phyloP scores from a whole-genome alignment of 805 yeast genomes.

The Starmerella scarabaei region DNA sequence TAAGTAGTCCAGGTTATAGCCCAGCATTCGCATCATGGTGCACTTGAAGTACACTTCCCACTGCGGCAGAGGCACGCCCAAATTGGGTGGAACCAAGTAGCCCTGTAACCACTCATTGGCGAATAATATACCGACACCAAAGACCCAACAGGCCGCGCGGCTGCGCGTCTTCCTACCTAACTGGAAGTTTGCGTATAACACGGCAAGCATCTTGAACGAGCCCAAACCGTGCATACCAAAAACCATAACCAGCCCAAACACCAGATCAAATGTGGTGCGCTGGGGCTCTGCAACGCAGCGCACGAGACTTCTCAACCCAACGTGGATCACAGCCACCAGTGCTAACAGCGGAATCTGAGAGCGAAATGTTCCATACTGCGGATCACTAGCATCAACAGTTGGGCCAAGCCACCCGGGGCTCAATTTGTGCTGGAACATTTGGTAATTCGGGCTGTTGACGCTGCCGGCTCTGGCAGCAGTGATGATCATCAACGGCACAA shows the following conservation, averaged over 20 bases:
- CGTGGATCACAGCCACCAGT: slow-evolving; percentile 45
- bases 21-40: slow-evolving; percentile 68
- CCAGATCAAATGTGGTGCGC: slow-evolving; percentile 53
- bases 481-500: slow-evolving; percentile 70
- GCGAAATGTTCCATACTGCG: slow-evolving; percentile 78
- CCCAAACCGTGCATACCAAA: slow-evolving; percentile 73
- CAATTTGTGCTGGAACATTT: slow-evolving; percentile 45
- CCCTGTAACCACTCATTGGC: slow-evolving; percentile 57
- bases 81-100: slow-evolving; percentile 41
- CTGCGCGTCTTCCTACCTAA: slow-evolving; percentile 26
- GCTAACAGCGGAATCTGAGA: slow-evolving; percentile 56
- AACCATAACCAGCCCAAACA: slow-evolving; percentile 56
- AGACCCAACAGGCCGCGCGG: slow-evolving; percentile 46
- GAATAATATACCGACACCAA: slow-evolving; percentile 67
- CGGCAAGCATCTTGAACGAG: slow-evolving; percentile 44
- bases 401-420: slow-evolving; percentile 84
- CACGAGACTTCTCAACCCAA: slow-evolving; percentile 33
- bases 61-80: slow-evolving; percentile 67
- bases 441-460: slow-evolving; percentile 49
- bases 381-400: slow-evolving; percentile 70
- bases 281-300: slow-evolving; percentile 10
- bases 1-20: slow-evolving; percentile 64
- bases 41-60: slow-evolving; percentile 97
- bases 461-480: slow-evolving; percentile 56
- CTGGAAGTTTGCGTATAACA: slow-evolving; percentile 41